Evolutionary conservation across 441 rosid species (phyloP), one percentile per base, ranked within the genome.

Genomic region (Populus hybrid): DNA sequence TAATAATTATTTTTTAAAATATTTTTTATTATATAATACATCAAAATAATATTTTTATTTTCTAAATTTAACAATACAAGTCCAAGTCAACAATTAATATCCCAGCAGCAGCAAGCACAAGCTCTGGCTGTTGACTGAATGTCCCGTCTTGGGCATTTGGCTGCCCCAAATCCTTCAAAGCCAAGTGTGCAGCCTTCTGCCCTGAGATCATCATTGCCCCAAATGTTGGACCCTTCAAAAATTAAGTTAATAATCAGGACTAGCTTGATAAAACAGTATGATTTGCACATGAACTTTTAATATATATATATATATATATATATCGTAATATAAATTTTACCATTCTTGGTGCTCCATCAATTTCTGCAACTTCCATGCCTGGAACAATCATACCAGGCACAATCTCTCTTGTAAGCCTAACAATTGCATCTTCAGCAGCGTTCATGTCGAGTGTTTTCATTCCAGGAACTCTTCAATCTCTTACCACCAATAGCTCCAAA

Each of bases 161-260:
- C 78, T 73, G 84, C 69, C 97, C 94, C 81, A 92, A 70, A 8
- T 92, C 79, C 79, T 88, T 91, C 79, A 94, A 84, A 0, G 94
- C 95, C 69, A 91, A 88, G 36, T 94, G 98, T 1, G 89, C 98
- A 0, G 98, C 98, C 84, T 94, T 94, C 80, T 94, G 98, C 71
- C 98, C 98, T 0, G 98, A 94, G 40, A 94, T 90, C 97, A 91
- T 92, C 97, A 94, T 94, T 3, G 97, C 97, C 63, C 98, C 97
- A 57, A 30, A 30, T 30, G 32, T 30, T 30, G 32, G 98, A 35
- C 98, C 97, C 32, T 30, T 4, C 32, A 30, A 30, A 30, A 30
- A 30, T 30, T 5, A 14, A 53, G 11, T 24, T 72, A 50, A 30
- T 30, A 30, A 30, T 30, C 32, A 30, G 32, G 32, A 30, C 24